Conservation (phyloP, 1,284 basidiomycete genomes). For the Ceratobasidium papillatum region DNA sequence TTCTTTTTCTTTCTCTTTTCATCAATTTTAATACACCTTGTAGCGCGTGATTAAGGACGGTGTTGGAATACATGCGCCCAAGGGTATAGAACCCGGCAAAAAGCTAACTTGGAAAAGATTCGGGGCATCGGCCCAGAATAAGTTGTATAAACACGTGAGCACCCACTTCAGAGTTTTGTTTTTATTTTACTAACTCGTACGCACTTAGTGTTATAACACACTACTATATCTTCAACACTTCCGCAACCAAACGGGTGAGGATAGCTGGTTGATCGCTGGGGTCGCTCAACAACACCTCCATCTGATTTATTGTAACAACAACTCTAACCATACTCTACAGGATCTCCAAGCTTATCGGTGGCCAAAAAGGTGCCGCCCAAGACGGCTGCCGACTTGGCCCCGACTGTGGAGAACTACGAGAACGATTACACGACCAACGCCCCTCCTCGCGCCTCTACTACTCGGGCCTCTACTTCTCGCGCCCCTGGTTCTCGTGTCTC, state of each 20-base stretch:
- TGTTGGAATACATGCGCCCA: background rate
- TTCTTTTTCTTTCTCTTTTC: background rate
- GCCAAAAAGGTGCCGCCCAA: too few relatives aligned
- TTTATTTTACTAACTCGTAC: background rate
- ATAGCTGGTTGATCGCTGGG: background rate
- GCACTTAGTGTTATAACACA: background rate
- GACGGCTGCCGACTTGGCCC: too few relatives aligned
- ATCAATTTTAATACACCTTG: background rate
- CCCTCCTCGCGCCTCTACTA: background rate
- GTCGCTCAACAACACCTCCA: slow-evolving; percentile 7
- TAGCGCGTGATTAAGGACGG: background rate
- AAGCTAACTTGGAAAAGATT: background rate
- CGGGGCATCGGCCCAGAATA: background rate
- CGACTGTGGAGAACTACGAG: background rate
- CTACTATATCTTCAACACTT: background rate
- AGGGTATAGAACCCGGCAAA: background rate
- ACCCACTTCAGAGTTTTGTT: background rate
- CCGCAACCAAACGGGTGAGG: background rate
- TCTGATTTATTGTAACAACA: background rate
- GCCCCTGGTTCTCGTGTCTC: background rate
- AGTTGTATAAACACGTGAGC: background rate
- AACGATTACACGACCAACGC: background rate
- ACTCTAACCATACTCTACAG: background rate
- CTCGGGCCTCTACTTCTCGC: background rate
- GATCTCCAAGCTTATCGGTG: background rate